Evolutionary conservation across 202 grass and related monocot genomes (phyloP).

Genomic region (Carex sylvatica): DNA sequence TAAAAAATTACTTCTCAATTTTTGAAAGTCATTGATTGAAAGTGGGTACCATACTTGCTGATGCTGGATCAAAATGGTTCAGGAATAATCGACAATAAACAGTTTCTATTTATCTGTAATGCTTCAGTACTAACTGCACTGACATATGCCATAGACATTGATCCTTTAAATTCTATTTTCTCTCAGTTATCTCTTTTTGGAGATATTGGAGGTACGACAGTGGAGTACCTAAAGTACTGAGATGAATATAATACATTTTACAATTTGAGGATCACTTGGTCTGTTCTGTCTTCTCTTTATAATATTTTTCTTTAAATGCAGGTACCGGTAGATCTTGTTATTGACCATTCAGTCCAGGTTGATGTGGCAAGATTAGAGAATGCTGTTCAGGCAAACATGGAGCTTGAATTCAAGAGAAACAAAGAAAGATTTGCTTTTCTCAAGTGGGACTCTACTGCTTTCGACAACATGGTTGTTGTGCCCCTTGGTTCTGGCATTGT

Average conservation of each 20-base stretch:
- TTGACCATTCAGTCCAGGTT: slow-evolving; percentile 95
- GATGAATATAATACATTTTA: neutral
- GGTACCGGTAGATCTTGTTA: slow-evolving; percentile 98
- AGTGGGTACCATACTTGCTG: neutral
- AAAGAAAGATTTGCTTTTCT: slow-evolving; percentile 95
- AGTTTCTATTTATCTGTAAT: neutral
- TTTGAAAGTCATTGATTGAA: neutral
- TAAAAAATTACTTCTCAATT: neutral
- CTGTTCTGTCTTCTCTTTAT: slow-evolving; percentile 1
- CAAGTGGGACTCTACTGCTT: slow-evolving; percentile 95
- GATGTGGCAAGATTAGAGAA: slow-evolving; percentile 89
- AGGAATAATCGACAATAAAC: neutral
- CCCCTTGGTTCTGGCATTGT: slow-evolving; percentile 94
- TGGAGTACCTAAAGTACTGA: neutral
- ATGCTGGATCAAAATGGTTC: neutral
- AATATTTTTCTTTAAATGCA: slow-evolving; percentile 36
- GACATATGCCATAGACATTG: neutral
- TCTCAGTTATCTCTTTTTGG: neutral
- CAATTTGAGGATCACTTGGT: neutral
- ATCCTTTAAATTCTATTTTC: neutral
- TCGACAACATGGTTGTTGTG: slow-evolving; percentile 91
- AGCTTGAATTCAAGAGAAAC: slow-evolving; percentile 83
- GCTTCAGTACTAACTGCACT: neutral
- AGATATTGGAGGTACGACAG: neutral
- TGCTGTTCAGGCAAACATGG: slow-evolving; percentile 85